phyloP scores from a whole-genome alignment of 768 basidiomycete genomes.

The Lactarius quietus region DNA sequence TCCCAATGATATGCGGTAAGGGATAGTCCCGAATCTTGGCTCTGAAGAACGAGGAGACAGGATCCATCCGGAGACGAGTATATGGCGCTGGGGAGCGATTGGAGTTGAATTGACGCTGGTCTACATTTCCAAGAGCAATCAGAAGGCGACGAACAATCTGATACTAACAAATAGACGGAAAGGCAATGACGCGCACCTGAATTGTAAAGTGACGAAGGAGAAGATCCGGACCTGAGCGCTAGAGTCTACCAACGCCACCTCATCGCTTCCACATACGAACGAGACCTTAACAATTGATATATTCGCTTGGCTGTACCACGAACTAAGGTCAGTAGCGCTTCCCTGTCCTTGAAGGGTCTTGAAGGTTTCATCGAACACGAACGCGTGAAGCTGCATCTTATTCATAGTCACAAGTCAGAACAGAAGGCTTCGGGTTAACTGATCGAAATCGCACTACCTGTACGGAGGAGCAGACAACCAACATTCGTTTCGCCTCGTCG shows the following conservation, averaged over 20 bases:
- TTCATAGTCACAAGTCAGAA: neutral
- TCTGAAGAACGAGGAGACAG: slow-evolving; percentile 42
- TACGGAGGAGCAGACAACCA: slow-evolving; percentile 42
- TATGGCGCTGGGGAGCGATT: slow-evolving; percentile 33
- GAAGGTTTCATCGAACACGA: slow-evolving; percentile 26
- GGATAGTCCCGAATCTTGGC: neutral
- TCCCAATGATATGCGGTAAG: neutral
- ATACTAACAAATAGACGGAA: neutral
- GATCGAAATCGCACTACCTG: slow-evolving; percentile 35
- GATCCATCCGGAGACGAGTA: slow-evolving; percentile 52
- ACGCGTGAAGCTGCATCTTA: slow-evolving; percentile 41
- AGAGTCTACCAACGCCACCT: slow-evolving; percentile 48
- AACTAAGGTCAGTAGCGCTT: slow-evolving; percentile 37
- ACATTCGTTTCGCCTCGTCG: slow-evolving; percentile 48
- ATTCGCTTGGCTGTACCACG: slow-evolving; percentile 39
- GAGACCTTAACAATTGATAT: slow-evolving; percentile 35
- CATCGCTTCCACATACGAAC: slow-evolving; percentile 49
- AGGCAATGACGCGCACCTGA: slow-evolving; percentile 39
- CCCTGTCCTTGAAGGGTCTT: slow-evolving; percentile 33
- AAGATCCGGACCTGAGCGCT: slow-evolving; percentile 26
- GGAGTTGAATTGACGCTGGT: slow-evolving; percentile 42
- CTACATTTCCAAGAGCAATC: slow-evolving; percentile 31
- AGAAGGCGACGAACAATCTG: neutral
- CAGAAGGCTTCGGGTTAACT: neutral
- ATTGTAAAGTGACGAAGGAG: slow-evolving; percentile 44